Percentiles rank a stretch among this genome's conserved stretches.
Evolutionary conservation across 2,329 filamentous ascomycete genomes (phyloP).

Genomic region (Cladobotryum mycophilum): DNA sequence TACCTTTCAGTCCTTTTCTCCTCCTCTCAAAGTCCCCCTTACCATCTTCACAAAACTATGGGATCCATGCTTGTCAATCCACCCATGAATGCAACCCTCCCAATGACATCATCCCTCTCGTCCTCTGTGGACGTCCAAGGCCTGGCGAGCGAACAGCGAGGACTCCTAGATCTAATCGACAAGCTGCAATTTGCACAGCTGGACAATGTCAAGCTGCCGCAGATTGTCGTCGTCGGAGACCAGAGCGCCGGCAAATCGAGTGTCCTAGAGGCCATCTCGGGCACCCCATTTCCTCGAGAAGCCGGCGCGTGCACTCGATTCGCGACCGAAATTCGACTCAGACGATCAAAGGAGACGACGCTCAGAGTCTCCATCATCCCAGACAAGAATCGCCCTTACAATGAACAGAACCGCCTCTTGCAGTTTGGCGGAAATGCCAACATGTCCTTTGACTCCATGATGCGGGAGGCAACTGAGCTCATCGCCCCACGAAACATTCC

Average conservation of each 20-base stretch:
- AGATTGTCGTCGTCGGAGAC: slow-evolving; percentile 59
- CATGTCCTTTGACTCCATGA: slow-evolving; percentile 44
- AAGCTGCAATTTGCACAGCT: slow-evolving; percentile 48
- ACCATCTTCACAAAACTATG: slow-evolving; percentile 2
- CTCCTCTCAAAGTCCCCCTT: no score
- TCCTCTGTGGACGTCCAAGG: slow-evolving; percentile 43
- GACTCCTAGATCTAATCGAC: slow-evolving; percentile 52
- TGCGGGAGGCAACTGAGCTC: slow-evolving; percentile 44
- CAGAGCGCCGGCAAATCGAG: slow-evolving; percentile 56
- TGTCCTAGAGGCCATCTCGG: slow-evolving; percentile 57
- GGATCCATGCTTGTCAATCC: slow-evolving; percentile 11
- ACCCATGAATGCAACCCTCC: background rate
- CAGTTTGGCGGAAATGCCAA: slow-evolving; percentile 44
- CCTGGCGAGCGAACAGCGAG: slow-evolving; percentile 48
- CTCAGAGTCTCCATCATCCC: slow-evolving; percentile 51
- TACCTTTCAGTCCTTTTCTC: no score
- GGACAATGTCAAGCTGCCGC: slow-evolving; percentile 48
- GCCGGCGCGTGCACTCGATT: slow-evolving; percentile 57
- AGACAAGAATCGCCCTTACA: slow-evolving; percentile 39
- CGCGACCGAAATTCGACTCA: slow-evolving; percentile 53
- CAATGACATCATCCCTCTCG: slow-evolving; percentile 40
- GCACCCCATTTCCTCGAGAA: slow-evolving; percentile 54
- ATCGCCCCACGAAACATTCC: slow-evolving; percentile 46
- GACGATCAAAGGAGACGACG: slow-evolving; percentile 37
- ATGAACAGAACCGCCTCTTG: slow-evolving; percentile 41